phyloP scores from a whole-genome alignment of 2,329 filamentous ascomycete species.

The Ramularia endophylla region DNA sequence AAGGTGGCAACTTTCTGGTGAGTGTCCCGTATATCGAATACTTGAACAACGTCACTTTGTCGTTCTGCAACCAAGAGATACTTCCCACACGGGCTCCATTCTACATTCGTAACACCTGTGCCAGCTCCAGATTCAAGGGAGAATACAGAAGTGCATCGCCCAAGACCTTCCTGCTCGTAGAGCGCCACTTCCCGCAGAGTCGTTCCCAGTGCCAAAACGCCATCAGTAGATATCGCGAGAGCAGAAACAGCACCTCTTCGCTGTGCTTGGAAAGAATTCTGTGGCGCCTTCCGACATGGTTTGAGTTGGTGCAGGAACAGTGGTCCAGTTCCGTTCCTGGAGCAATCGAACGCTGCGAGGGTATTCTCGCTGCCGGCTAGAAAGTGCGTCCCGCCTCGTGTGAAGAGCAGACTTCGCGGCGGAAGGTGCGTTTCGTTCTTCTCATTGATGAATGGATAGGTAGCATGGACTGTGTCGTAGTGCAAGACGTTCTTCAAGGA shows the following conservation, averaged over 20 bases:
- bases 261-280: slow-evolving; percentile 39
- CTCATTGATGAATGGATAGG: slow-evolving; percentile 50
- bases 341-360: slow-evolving; percentile 53
- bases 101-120: slow-evolving; percentile 49
- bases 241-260: slow-evolving; percentile 54
- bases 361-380: slow-evolving; percentile 51
- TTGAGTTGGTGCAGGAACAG: slow-evolving; percentile 32
- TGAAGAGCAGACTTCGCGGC: slow-evolving; percentile 52
- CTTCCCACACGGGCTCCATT: slow-evolving; percentile 52
- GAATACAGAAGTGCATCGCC: slow-evolving; percentile 48
- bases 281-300: slow-evolving; percentile 32
- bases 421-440: slow-evolving; percentile 53
- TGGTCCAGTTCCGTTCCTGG: slow-evolving; percentile 43
- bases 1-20: slow-evolving; percentile 47
- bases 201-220: slow-evolving; percentile 53
- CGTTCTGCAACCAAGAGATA: slow-evolving; percentile 57
- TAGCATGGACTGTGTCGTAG: slow-evolving; percentile 39
- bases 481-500: slow-evolving; percentile 50
- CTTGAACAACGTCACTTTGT: slow-evolving; percentile 48
- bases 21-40: slow-evolving; percentile 56
- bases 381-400: slow-evolving; percentile 45
- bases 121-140: slow-evolving; percentile 33
- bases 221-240: slow-evolving; percentile 42
- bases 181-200: slow-evolving; percentile 51
- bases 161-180: slow-evolving; percentile 46